Evolutionary conservation across 345 rosid genomes (phyloP), one percentile per base, ranked within the genome.

Genomic region (Hibiscus syriacus): DNA sequence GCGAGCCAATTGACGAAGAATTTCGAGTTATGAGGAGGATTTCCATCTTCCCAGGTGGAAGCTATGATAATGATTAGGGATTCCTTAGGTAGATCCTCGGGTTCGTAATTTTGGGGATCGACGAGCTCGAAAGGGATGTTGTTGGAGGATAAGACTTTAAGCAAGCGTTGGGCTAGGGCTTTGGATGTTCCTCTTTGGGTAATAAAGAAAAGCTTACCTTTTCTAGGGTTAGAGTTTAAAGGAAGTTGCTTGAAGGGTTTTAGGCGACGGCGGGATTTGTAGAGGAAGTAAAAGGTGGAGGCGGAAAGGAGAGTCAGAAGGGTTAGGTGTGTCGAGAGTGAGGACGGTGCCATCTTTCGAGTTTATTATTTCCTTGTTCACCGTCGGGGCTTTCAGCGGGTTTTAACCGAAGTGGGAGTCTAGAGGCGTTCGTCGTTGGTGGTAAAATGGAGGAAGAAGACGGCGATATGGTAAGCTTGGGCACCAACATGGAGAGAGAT

Each of bases 1-100:
- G 81, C 76, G 4, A 91, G 79, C 92, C 96, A 91, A 72, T 84
- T 75, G 45, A 82, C 80, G 26, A 94, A 87, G 73, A 91, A 91
- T 64, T 74, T 75, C 11, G 88, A 88, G 60, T 76, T 76, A 25
- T 73, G 68, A 16, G 99, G 96, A 17, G 95, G 86, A 23, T 83
- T 86, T 12, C 99, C 98, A 26, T 79, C 90, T 1, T 87, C 93
- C 98, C 99, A 94, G 2, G 96, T 87, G 56, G 97, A 91, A n/a
- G 98, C 90, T 26, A 94, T 50, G 69, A 89, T 76, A 57, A 94
- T 25, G 19, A 89, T 75, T 3, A 84, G 41, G n/a, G 75, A 67
- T 68, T 93, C 98, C 46, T 84, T 84, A 2, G 88, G 79, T 34
- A 94, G 82, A 72, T 91, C 99, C 70, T 94, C 99, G 17, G 99